Evolutionary conservation across 2,329 filamentous ascomycete genomes (phyloP), one percentile per base, ranked within the genome.

Genomic region (Thelonectria rubi): DNA sequence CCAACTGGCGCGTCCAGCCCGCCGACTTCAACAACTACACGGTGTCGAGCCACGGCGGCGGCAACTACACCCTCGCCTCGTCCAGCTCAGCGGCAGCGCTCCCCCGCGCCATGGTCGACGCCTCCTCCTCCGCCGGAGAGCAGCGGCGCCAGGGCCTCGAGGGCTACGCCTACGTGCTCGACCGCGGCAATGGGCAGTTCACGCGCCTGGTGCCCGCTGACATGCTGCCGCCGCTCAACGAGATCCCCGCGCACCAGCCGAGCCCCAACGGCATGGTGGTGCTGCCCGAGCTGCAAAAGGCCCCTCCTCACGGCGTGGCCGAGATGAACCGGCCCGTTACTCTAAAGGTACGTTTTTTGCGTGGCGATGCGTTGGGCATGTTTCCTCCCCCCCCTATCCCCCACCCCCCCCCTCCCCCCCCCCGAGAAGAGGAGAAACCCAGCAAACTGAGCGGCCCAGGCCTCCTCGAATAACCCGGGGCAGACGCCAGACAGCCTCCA

Each of bases 121-220:
- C 49, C 26, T 30, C 26, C 26, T 30, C 26, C 8, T 30, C 26
- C 8, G 7, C 26, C 2, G 26, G 10, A 9, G 5, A 30, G 7
- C 21, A 47, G 21, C 20, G 30, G 12, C 20, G 46, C 7, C 42
- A 47, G 2, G 42, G 42, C 15, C 32, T 65, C 17, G 53, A 48
- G 32, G 72, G 60, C 14, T 82, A 79, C 57, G 80, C 77, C 2
- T 88, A 88, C 71, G 86, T 80, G 64, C 80, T 84, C 54, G 80
- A 83, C 53, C 79, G 86, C 7, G 81, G 81, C 9, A 80, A 86
- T 60, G 86, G 86, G 3, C 74, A 77, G 48, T 83, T 80, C 60
- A 87, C 86, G 5, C 78, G 82, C 3, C 79, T 88, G 1, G 76
- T 88, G 14, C 84, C 84, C 0, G 85, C 82, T 0, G 86, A 88